A percentile compares a stretch with the other conserved stretches of the same genome.
Conservation (phyloP, 148 eudicot genomes). For the Rheum nobile region DNA sequence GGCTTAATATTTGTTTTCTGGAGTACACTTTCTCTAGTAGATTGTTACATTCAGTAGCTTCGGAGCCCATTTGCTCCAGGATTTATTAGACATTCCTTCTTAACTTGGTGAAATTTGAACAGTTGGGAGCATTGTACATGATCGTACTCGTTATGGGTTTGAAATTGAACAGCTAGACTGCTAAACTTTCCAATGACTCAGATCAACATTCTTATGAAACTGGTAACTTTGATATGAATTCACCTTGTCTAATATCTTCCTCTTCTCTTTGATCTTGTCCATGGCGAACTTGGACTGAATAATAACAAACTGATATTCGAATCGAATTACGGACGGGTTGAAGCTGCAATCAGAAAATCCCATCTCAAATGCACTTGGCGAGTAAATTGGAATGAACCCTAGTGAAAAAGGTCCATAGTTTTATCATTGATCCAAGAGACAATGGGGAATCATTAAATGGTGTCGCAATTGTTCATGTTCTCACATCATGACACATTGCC, state of each 20-base stretch:
- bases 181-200: not conserved
- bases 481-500: not conserved
- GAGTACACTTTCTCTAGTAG: conserved; percentile 10
- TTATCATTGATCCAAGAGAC: not conserved
- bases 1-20: conserved; percentile 16
- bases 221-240: not conserved
- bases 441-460: not conserved
- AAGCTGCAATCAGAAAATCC: not conserved
- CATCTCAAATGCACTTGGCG: not conserved
- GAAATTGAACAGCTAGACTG: not conserved
- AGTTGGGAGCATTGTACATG: not conserved
- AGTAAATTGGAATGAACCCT: not conserved
- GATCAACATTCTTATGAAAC: not conserved
- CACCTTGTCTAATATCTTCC: too few relatives aligned
- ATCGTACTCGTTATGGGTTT: not conserved
- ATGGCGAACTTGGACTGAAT: too few relatives aligned
- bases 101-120: not conserved
- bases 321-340: not conserved
- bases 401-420: not conserved
- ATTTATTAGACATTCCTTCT: conserved; percentile 9
- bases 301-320: too few relatives aligned
- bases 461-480: not conserved
- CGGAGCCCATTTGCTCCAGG: conserved; percentile 32
- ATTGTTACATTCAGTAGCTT: conserved; percentile 3
- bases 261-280: too few relatives aligned